Percentiles rank a stretch among this genome's conserved stretches.
phyloP scores from a whole-genome alignment of 2,329 filamentous ascomycete genomes.

The Apiospora koreana region DNA sequence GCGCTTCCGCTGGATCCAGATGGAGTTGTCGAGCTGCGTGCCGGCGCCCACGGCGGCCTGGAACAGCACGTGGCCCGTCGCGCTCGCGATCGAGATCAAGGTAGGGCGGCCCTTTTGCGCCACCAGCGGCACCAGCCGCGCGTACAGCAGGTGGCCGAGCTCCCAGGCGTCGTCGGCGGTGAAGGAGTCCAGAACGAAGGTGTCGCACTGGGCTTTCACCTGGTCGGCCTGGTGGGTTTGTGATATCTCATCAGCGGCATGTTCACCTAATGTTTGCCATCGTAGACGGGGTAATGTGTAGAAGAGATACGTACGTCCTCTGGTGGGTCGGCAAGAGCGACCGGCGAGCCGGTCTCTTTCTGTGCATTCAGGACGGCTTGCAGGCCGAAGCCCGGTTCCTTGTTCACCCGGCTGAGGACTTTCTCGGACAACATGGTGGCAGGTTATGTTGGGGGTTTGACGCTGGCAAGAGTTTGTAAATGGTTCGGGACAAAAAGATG shows the following conservation, averaged over 20 bases:
- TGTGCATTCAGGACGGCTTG: constrained; percentile 23
- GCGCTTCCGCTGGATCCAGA: constrained; percentile 71
- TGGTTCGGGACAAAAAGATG: background rate
- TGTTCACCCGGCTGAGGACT: constrained; percentile 23
- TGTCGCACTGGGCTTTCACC: constrained; percentile 40
- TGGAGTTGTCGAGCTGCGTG: constrained; percentile 69
- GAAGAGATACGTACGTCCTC: constrained; percentile 22
- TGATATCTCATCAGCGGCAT: background rate
- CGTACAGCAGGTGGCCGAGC: constrained; percentile 65
- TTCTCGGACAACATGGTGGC: background rate
- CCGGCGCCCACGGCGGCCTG: constrained; percentile 68
- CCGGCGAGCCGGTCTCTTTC: constrained; percentile 3
- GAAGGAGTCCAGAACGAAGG: constrained; percentile 53
- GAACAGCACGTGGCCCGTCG: constrained; percentile 63
- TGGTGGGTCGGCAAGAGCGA: constrained; percentile 23
- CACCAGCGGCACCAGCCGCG: constrained; percentile 57
- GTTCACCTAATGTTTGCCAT: background rate
- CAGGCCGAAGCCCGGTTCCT: constrained; percentile 22
- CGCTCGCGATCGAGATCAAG: constrained; percentile 62
- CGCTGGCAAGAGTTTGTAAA: background rate
- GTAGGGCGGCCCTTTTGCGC: constrained; percentile 55
- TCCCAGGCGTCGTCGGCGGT: constrained; percentile 65
- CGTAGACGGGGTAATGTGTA: background rate
- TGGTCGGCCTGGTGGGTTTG: constrained; percentile 24
- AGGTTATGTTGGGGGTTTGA: background rate